Evolutionary conservation across 306 rosid species (phyloP).

Genomic region (Canavalia ensiformis): DNA sequence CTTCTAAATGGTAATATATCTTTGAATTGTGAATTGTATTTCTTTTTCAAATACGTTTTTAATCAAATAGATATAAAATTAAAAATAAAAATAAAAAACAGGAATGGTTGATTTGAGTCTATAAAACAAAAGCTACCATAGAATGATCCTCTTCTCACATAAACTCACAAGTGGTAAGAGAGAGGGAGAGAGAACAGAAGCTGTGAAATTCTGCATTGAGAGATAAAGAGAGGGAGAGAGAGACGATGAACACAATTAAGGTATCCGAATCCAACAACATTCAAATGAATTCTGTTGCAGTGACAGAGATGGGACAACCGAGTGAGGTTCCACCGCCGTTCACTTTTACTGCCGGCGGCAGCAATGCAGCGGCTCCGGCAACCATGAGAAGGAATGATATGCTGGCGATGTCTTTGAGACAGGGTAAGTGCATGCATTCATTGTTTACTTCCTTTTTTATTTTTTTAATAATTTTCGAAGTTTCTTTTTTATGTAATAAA

Average conservation of each 20-base stretch:
- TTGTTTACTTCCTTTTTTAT: background rate
- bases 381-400: background rate
- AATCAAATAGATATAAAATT: background rate
- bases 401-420: background rate
- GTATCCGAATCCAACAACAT: background rate
- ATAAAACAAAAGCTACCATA: background rate
- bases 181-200: background rate
- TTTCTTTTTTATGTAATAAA: no score
- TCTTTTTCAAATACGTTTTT: background rate
- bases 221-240: background rate
- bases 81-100: background rate
- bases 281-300: background rate
- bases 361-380: background rate
- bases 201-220: no score
- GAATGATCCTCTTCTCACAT: background rate
- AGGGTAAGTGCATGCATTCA: background rate
- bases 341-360: background rate
- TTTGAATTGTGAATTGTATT: background rate
- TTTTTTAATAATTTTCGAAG: background rate
- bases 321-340: background rate
- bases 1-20: background rate
- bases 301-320: no score
- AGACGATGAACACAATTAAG: background rate
- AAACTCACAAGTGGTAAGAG: background rate
- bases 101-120: background rate